These are phyloP conservation scores for Dothidotthia symphoricarpi DNA, from an alignment of 2,329 filamentous ascomycete species.

Conservation along the genomic window DNA sequence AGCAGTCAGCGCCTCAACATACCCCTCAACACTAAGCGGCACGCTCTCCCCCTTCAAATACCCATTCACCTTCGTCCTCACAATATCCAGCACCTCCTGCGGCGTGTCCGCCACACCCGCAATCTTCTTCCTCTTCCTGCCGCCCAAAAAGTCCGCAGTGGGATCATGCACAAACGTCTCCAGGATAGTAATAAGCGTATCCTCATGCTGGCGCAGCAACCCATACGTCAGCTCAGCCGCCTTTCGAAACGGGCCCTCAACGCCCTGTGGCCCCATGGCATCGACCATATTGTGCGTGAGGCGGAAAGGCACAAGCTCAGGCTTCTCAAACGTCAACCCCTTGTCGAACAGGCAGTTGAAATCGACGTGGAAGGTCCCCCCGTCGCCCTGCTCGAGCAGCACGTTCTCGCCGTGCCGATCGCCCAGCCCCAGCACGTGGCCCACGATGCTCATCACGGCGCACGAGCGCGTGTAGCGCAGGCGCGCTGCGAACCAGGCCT, in stretches of 20 bases:
- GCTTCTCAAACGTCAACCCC: constrained; percentile 89
- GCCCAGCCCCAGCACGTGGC: constrained; percentile 86
- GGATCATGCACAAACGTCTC: constrained; percentile 98
- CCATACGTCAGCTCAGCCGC: constrained; percentile 85
- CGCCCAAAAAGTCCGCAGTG: constrained; percentile 83
- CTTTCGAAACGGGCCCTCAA: constrained; percentile 86
- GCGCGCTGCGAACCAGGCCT: constrained; percentile 85
- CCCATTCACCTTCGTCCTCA: constrained; percentile 81
- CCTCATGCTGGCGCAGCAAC: constrained; percentile 84
- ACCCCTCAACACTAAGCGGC: constrained; percentile 89
- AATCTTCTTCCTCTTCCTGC: constrained; percentile 58
- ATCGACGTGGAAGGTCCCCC: constrained; percentile 94
- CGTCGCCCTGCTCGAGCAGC: constrained; percentile 87
- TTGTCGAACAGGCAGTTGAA: constrained; percentile 99
- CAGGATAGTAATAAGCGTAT: constrained; percentile 94
- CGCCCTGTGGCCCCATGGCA: constrained; percentile 91
- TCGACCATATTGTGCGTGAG: constrained; percentile 98
- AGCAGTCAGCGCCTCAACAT: constrained; percentile 92
- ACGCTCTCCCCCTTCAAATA: constrained; percentile 84
- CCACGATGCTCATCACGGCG: constrained; percentile 99
- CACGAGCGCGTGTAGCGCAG: constrained; percentile 88
- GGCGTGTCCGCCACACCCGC: constrained; percentile 64
- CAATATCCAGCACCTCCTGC: constrained; percentile 82
- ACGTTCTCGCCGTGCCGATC: constrained; percentile 98
- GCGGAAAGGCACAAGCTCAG: constrained; percentile 92